phyloP scores from a whole-genome alignment of 2,329 filamentous ascomycete genomes.

The Botrytis fabae region DNA sequence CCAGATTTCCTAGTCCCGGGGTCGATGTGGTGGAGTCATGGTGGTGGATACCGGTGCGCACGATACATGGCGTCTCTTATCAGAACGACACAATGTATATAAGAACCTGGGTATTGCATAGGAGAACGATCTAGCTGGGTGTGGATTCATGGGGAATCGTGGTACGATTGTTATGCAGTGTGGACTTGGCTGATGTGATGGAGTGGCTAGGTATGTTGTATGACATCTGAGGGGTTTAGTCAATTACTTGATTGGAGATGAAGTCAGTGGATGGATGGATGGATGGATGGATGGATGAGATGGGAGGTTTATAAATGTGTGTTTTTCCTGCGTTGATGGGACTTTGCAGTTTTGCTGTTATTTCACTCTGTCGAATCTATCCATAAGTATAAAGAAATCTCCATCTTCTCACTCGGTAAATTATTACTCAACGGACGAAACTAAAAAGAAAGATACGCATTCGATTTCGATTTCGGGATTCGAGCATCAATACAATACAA shows the following conservation, averaged over 20 bases:
- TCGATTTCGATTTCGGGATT: neutral
- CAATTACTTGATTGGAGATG: slow-evolving; percentile 5
- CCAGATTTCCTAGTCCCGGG: neutral
- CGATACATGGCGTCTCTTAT: neutral
- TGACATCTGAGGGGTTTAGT: neutral
- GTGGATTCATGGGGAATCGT: neutral
- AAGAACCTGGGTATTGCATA: neutral
- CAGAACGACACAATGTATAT: neutral
- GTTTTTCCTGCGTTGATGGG: neutral
- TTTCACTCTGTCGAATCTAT: neutral
- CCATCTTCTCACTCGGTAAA: neutral
- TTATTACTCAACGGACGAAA: neutral
- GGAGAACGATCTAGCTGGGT: neutral
- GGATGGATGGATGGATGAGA: neutral
- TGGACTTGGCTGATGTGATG: slow-evolving; percentile 16
- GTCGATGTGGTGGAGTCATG: neutral
- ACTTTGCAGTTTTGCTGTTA: neutral
- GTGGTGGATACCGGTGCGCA: neutral
- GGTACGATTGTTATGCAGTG: neutral
- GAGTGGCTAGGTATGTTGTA: neutral
- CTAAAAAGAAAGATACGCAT: neutral
- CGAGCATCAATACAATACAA: too few species aligned
- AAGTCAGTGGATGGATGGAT: too few species aligned
- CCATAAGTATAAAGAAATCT: neutral
- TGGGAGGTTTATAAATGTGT: neutral